These are phyloP conservation scores for Acanthamoeba quina DNA, from an alignment of 208 protist genomes.

Conservation along the genomic window DNA sequence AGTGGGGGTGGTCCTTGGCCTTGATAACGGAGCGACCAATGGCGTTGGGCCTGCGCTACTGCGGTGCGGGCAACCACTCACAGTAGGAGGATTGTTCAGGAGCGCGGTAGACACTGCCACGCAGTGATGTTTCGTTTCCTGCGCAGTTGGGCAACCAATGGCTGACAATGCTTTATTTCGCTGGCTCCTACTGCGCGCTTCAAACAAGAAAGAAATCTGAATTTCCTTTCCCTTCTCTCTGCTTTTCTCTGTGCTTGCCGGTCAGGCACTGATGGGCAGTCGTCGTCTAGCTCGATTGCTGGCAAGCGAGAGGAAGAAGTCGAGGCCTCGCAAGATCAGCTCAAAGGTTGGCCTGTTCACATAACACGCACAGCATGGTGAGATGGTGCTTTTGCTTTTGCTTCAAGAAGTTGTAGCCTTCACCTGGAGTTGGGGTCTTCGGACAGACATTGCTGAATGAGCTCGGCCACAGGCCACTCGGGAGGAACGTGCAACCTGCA, in stretches of 20 bases:
- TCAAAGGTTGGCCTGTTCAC: neutral
- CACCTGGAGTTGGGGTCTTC: conserved; percentile 6
- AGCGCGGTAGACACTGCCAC: neutral
- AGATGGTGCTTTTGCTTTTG: no score
- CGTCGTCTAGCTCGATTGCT: neutral
- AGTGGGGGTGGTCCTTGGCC: neutral
- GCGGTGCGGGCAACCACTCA: neutral
- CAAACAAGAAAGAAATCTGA: neutral
- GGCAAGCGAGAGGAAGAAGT: conserved; percentile 32
- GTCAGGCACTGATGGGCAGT: no score
- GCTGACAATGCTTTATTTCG: neutral
- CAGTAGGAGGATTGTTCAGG: neutral
- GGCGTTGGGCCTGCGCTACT: neutral
- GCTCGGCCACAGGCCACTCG: conserved; percentile 2
- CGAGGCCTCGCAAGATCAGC: neutral
- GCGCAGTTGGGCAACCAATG: neutral
- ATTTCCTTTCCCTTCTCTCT: neutral
- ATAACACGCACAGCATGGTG: neutral
- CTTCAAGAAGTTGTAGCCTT: no score
- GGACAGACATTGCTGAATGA: neutral
- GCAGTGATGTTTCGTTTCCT: neutral
- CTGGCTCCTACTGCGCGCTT: neutral
- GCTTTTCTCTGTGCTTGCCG: no score
- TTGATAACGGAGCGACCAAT: neutral
- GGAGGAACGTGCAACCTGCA: neutral